phyloP scores from a whole-genome alignment of 2,329 filamentous ascomycete genomes.

The Lizonia empirigonia region DNA sequence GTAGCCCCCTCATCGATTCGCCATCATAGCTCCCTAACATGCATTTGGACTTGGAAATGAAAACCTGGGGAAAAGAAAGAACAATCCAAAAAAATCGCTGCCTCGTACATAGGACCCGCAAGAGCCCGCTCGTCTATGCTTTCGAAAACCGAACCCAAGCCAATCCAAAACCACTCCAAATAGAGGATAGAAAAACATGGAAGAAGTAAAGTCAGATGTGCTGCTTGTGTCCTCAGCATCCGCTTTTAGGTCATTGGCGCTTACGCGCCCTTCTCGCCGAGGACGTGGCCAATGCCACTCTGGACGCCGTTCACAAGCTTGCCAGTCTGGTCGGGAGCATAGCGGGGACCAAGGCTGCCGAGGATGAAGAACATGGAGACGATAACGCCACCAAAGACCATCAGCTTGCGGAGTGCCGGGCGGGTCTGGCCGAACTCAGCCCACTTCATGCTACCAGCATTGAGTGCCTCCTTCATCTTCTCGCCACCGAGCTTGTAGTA shows the following conservation, averaged over 20 bases:
- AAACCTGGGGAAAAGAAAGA: constrained; percentile 17
- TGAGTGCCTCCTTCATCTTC: constrained; percentile 78
- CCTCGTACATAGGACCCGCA: constrained; percentile 23
- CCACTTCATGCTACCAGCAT: constrained; percentile 77
- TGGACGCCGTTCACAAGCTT: constrained; percentile 44
- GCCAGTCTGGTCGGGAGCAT: constrained; percentile 46
- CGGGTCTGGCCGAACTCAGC: constrained; percentile 80
- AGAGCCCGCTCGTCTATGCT: constrained; percentile 43
- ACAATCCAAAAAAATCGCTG: constrained; percentile 12
- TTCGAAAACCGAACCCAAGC: constrained; percentile 35
- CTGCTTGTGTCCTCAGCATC: constrained; percentile 7
- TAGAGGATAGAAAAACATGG: constrained; percentile 36
- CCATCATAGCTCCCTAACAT: constrained; percentile 35
- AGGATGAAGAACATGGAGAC: constrained; percentile 73
- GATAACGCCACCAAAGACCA: constrained; percentile 69
- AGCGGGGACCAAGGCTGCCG: constrained; percentile 52
- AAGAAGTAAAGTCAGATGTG: constrained; percentile 29
- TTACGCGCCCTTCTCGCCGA: constrained; percentile 32
- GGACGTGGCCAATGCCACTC: constrained; percentile 40
- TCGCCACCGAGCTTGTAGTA: constrained; percentile 88
- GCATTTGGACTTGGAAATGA: constrained; percentile 27
- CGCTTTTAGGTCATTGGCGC: constrained; percentile 2
- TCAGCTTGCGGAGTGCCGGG: constrained; percentile 77
- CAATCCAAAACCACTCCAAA: constrained; percentile 32
- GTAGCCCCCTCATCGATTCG: constrained; percentile 35